These are phyloP conservation scores for Gymnopilus dilepis DNA, from an alignment of 768 basidiomycete genomes.

Conservation along the genomic window DNA sequence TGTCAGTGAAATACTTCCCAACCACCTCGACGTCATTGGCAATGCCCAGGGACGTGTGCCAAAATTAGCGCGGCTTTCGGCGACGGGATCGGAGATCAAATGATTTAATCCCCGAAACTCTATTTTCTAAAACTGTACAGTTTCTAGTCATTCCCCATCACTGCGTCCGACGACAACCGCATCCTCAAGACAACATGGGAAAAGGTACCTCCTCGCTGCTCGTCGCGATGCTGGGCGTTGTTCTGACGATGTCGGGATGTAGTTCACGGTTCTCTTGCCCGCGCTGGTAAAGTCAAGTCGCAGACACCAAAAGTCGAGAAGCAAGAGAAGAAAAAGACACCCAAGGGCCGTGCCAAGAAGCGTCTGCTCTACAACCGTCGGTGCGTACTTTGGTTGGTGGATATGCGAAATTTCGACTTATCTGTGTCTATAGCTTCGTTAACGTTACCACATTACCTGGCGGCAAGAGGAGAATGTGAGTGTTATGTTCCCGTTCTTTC, in stretches of 20 bases:
- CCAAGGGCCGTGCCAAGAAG: constrained; percentile 98
- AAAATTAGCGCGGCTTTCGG: not conserved
- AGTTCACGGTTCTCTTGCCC: constrained; percentile 99
- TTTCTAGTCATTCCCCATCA: constrained; percentile 34
- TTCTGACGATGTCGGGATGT: constrained; percentile 9
- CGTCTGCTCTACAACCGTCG: constrained; percentile 91
- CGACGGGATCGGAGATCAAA: not conserved
- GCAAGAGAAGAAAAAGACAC: constrained; percentile 99
- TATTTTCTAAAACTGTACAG: constrained; percentile 50
- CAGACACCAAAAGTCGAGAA: constrained; percentile 98
- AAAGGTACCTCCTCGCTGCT: constrained; percentile 54
- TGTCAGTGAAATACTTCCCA: not conserved
- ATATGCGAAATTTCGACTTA: not conserved
- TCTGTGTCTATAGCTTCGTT: constrained; percentile 68
- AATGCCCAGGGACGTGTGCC: not conserved
- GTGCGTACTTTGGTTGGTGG: constrained; percentile 46
- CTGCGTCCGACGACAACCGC: constrained; percentile 39
- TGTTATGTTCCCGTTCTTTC: constrained; percentile 30
- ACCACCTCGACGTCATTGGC: constrained; percentile 6
- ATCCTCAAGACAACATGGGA: constrained; percentile 75
- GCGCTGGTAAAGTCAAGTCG: constrained; percentile 99
- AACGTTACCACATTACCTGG: constrained; percentile 91
- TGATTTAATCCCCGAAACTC: constrained; percentile 35
- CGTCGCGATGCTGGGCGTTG: constrained; percentile 7
- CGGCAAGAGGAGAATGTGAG: constrained; percentile 97